A percentile compares a stretch with the other conserved stretches of the same genome.
Conservation (phyloP, 352 stramenopile species). For the Globisporangium splendens region DNA sequence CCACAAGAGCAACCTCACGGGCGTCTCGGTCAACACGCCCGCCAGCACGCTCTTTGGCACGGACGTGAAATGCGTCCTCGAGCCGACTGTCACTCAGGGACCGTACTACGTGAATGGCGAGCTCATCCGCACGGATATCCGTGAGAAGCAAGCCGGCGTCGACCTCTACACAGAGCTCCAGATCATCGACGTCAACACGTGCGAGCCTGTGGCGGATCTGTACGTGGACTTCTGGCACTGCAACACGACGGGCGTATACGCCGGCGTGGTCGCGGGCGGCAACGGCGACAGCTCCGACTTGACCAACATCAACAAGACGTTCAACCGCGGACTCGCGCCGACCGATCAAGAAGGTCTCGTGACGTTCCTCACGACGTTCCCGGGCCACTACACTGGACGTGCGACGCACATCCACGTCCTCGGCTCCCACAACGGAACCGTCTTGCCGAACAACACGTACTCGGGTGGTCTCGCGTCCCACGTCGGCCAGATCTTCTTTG, state of each 20-base stretch:
- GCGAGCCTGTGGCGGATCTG: conserved; percentile 2
- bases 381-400: neutral
- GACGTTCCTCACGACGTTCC: neutral
- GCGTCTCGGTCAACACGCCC: neutral
- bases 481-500: neutral
- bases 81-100: conserved; percentile 5
- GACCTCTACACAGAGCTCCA: conserved; percentile 9
- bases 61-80: conserved; percentile 6
- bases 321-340: too few species aligned
- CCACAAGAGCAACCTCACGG: conserved; percentile 7
- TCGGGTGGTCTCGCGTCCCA: too few species aligned
- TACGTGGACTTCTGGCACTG: conserved; percentile 16
- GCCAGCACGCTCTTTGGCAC: conserved; percentile 5
- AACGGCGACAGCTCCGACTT: conserved; percentile 5
- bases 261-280: conserved; percentile 2
- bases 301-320: too few species aligned
- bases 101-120: conserved; percentile 14
- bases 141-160: conserved; percentile 4
- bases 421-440: too few species aligned
- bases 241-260: conserved; percentile 13
- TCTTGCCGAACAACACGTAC: too few species aligned
- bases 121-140: conserved; percentile 9
- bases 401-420: too few species aligned
- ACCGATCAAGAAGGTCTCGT: too few species aligned
- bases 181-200: conserved; percentile 15